Evolutionary conservation across 148 eudicot species (phyloP).

Genomic region (Dianthus caryophyllus): DNA sequence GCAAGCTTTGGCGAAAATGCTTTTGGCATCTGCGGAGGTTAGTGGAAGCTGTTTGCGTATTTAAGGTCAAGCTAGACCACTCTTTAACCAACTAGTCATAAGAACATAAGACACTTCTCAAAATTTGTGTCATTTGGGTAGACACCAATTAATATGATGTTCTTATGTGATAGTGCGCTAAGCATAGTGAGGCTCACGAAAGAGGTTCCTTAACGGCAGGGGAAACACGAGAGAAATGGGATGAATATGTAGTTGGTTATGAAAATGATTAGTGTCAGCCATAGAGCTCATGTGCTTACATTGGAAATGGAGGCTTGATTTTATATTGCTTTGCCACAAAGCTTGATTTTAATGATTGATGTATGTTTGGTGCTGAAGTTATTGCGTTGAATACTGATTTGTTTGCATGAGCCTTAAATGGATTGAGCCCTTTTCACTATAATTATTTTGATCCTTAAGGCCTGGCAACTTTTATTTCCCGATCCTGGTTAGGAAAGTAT

Average conservation of each 20-base stretch:
- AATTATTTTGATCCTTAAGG: neutral
- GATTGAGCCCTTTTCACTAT: neutral
- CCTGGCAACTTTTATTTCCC: neutral
- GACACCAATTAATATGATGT: neutral
- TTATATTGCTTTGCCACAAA: conserved; percentile 5
- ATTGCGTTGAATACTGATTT: neutral
- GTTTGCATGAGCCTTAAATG: neutral
- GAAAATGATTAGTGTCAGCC: neutral
- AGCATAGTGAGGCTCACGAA: neutral
- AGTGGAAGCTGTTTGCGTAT: conserved; percentile 21
- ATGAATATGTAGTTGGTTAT: neutral
- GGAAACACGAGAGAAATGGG: neutral
- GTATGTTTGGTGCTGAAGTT: neutral
- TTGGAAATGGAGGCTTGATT: neutral
- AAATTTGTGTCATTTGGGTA: neutral
- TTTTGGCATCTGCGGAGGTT: conserved; percentile 92
- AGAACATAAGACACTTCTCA: neutral
- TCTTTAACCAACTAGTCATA: neutral
- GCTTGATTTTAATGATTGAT: too few species aligned
- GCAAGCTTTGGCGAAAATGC: conserved; percentile 97
- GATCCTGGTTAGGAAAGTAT: neutral
- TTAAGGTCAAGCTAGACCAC: conserved; percentile 2
- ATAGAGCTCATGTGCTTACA: neutral
- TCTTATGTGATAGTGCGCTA: neutral
- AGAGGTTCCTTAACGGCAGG: neutral